Percentiles rank a stretch among this genome's conserved stretches.
Conservation (phyloP, 2,329 filamentous ascomycete species). For the Geosmithia morbida region DNA sequence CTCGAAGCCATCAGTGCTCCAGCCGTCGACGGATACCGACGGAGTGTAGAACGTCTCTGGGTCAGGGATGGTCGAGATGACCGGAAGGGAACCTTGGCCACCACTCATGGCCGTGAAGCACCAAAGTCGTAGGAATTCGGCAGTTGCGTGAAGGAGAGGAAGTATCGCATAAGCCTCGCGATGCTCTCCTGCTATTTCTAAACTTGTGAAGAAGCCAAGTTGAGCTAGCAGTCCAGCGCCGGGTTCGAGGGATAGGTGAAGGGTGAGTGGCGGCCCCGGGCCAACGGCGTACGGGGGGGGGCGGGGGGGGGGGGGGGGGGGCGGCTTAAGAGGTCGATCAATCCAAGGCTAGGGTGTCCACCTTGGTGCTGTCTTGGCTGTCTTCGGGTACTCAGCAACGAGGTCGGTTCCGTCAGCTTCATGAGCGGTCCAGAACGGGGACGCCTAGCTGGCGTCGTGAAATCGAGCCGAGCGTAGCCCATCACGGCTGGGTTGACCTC, state of each 20-base stretch:
- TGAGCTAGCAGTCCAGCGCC: not conserved
- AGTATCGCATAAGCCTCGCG: not conserved
- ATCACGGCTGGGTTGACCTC: not conserved
- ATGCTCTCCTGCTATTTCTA: not conserved
- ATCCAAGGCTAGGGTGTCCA: not conserved
- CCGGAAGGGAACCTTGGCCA: conserved; percentile 12
- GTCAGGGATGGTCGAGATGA: conserved; percentile 12
- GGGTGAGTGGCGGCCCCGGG: not conserved
- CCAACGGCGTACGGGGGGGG: not conserved
- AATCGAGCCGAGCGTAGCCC: not conserved
- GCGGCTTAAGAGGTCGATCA: not conserved
- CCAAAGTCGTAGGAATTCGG: not conserved
- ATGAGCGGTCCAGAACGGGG: not conserved
- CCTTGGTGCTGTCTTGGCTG: not conserved
- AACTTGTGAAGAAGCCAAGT: not conserved
- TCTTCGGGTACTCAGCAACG: not conserved
- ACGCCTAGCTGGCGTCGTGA: not conserved
- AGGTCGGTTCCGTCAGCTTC: not conserved
- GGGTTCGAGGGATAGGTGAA: not conserved
- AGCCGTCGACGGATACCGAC: conserved; percentile 1
- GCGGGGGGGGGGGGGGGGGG: too few species aligned
- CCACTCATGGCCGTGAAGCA: not conserved
- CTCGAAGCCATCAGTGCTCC: conserved; percentile 13
- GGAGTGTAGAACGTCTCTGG: conserved; percentile 10
- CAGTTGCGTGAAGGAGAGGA: not conserved